Conservation (phyloP, 768 basidiomycete species). For the Psilocybe subaeruginosa region DNA sequence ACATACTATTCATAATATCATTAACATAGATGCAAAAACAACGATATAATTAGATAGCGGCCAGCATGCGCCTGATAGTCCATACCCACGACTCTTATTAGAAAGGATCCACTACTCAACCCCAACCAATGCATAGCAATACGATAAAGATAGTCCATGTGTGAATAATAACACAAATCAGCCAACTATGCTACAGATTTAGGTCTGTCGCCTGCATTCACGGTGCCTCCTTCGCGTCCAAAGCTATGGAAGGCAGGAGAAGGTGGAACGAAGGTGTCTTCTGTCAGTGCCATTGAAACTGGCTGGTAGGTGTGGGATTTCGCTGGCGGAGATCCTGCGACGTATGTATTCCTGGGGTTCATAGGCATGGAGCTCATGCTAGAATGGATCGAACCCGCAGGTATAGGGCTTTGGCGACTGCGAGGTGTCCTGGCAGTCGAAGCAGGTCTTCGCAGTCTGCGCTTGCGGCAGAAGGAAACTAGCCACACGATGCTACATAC, state of each 20-base stretch:
- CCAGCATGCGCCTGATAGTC: slow-evolving; percentile 16
- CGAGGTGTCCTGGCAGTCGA: slow-evolving; percentile 27
- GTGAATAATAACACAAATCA: slow-evolving; percentile 9
- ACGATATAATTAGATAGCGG: slow-evolving; percentile 19
- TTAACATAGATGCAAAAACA: slow-evolving; percentile 4
- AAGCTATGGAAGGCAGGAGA: slow-evolving; percentile 57
- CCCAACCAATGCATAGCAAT: slow-evolving; percentile 16
- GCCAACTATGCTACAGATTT: slow-evolving; percentile 42
- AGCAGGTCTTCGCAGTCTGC: slow-evolving; percentile 26
- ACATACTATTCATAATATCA: not conserved
- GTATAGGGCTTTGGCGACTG: slow-evolving; percentile 36
- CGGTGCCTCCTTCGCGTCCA: slow-evolving; percentile 30
- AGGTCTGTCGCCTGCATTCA: slow-evolving; percentile 41
- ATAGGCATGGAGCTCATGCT: slow-evolving; percentile 52
- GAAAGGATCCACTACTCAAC: slow-evolving; percentile 11
- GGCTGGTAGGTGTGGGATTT: slow-evolving; percentile 65
- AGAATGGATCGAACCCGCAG: slow-evolving; percentile 23
- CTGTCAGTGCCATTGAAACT: slow-evolving; percentile 69
- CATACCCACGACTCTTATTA: slow-evolving; percentile 19
- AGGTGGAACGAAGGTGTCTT: slow-evolving; percentile 62
- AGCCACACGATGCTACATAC: slow-evolving; percentile 57
- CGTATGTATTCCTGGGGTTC: slow-evolving; percentile 46
- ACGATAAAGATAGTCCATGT: slow-evolving; percentile 12
- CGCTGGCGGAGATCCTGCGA: slow-evolving; percentile 30
- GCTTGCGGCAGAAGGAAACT: slow-evolving; percentile 55